These are phyloP conservation scores for Helotiales sp. DNA, from an alignment of 2,329 filamentous ascomycete species.

Conservation along the genomic window DNA sequence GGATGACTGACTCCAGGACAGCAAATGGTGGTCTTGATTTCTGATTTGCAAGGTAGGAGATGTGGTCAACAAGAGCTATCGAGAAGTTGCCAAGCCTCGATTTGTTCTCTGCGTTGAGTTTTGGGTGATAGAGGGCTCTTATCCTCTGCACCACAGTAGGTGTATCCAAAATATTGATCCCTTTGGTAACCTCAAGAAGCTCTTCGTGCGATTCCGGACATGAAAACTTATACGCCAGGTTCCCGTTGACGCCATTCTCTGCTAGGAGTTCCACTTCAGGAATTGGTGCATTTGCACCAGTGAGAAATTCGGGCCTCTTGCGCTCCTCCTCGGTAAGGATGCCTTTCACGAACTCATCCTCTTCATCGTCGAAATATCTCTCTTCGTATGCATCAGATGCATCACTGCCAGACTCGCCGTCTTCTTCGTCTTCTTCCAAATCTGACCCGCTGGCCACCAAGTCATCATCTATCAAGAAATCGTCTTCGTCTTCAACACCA, in stretches of 20 bases:
- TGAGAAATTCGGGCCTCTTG: conserved; percentile 51
- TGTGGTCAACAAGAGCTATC: conserved; percentile 62
- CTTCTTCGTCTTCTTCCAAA: conserved; percentile 56
- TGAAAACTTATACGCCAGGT: conserved; percentile 79
- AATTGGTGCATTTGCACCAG: conserved; percentile 45
- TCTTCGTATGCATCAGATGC: conserved; percentile 45
- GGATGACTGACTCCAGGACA: conserved; percentile 75
- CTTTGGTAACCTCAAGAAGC: conserved; percentile 63
- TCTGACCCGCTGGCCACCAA: conserved; percentile 81
- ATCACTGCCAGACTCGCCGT: conserved; percentile 38
- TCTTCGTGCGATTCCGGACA: conserved; percentile 80
- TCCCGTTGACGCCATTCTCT: conserved; percentile 43
- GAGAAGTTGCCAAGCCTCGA: conserved; percentile 72
- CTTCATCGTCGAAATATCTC: conserved; percentile 45
- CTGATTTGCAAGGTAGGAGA: conserved; percentile 49
- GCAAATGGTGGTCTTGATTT: conserved; percentile 56
- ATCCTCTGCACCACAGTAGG: conserved; percentile 86
- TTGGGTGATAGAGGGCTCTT: conserved; percentile 87
- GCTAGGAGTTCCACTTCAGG: conserved; percentile 41
- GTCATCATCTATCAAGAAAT: conserved; percentile 88
- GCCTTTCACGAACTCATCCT: conserved; percentile 73
- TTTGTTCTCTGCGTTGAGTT: conserved; percentile 83
- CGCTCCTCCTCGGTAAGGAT: conserved; percentile 61
- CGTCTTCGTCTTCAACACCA: conserved; percentile 89
- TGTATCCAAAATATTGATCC: conserved; percentile 63